phyloP scores from a whole-genome alignment of 176 grass and related monocot genomes.

The Saccharum spontaneum region DNA sequence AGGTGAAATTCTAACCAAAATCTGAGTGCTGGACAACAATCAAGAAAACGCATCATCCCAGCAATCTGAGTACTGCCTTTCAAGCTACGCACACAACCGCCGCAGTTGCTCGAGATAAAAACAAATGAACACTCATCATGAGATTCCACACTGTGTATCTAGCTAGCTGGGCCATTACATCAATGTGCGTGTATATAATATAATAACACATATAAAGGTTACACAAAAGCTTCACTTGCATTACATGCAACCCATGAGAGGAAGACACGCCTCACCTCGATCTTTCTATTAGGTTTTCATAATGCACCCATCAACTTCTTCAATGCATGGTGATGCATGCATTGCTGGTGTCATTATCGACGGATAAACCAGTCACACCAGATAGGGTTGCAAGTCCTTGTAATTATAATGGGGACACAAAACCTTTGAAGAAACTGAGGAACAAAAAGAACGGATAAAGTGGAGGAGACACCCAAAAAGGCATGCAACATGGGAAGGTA shows the following conservation, averaged over 20 bases:
- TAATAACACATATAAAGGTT: neutral
- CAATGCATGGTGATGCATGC: neutral
- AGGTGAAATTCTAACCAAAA: neutral
- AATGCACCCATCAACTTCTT: conserved; percentile 2
- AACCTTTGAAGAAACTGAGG: neutral
- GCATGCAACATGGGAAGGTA: conserved; percentile 11
- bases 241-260: conserved; percentile 41
- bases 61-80: conserved; percentile 13
- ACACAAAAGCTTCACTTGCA: conserved; percentile 25
- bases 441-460: neutral
- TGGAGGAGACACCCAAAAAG: neutral
- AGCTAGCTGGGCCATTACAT: neutral
- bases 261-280: conserved; percentile 17
- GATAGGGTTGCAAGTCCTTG: conserved; percentile 14
- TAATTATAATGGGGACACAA: neutral
- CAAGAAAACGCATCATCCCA: conserved; percentile 9
- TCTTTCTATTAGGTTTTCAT: neutral
- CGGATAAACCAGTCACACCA: conserved; percentile 7
- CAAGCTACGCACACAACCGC: conserved; percentile 26
- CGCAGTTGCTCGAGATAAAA: neutral
- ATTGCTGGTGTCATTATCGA: neutral
- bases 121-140: neutral
- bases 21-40: neutral
- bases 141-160: conserved; percentile 16
- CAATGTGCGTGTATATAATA: neutral